Evolutionary conservation across 352 stramenopile species (phyloP), one percentile per base, ranked within the genome.

Genomic region (Globisporangium orthogonon): DNA sequence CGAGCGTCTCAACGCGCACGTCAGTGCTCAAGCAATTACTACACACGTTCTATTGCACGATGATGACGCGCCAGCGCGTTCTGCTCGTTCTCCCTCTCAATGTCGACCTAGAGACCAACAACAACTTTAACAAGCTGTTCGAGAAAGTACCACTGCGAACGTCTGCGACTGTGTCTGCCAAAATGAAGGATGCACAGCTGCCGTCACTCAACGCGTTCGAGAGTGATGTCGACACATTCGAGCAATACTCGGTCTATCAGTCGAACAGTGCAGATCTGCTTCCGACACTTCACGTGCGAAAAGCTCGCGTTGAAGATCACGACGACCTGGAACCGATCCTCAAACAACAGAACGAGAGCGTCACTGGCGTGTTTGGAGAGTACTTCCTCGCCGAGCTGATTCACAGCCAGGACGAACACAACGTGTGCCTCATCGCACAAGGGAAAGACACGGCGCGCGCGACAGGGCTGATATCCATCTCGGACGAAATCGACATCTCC

Each of bases 381-480:
- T 98, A 93, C 62, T 97, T 97, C 60, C 66, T 98, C 7, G 91
- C 90, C 1, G 90, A 97, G 53, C 74, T 98, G 45, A 97, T 97
- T 58, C 77, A 92, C 43, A 72, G 84, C 33, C 89, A 97, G 63
- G 83, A 96, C 56, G 71, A 80, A 4, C 67, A 84, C 62, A 96
- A 96, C 55, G 80, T 92, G 17, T 95, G 81, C 40, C 61, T 93
- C 11, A 84, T 96, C 10, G 79, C 87, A 0, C 65, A 94, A 40
- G 62, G 67, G 15, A 43, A 56, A 4, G 58, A 55, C n/a, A 61
- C 67, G 3, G 66, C 57, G 17, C 63, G 72, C 29, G 83, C 89
- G 2, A 78, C 93, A 7, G 90, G 90, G 1, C 65, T 97, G 47
- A 63, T 97, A 15, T 71, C 85, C 13, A 59, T 94, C 50, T 94